A percentile compares a stretch with the other conserved stretches of the same genome.
These are phyloP conservation scores for Eucalyptus caleyi DNA, from an alignment of 345 rosid genomes.

Conservation along the genomic window DNA sequence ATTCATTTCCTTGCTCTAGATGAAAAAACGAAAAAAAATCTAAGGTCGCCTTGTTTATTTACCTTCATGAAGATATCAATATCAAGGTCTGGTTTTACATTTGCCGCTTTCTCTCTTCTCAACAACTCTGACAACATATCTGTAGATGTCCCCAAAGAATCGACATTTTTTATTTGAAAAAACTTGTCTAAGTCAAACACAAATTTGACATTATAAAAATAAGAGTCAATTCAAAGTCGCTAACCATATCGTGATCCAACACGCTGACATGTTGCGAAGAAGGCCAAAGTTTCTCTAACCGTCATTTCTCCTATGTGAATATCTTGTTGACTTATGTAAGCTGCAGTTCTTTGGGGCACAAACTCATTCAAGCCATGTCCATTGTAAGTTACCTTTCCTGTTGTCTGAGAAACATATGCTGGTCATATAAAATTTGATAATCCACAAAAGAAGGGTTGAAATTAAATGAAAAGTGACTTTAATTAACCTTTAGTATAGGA, in stretches of 20 bases:
- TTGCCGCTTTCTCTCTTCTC: slow-evolving; percentile 33
- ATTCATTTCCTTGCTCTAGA: background rate
- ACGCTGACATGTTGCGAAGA: slow-evolving; percentile 78
- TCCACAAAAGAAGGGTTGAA: background rate
- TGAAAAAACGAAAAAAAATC: background rate
- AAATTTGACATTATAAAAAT: background rate
- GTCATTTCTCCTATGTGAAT: slow-evolving; percentile 76
- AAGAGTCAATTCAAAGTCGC: background rate
- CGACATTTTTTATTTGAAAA: background rate
- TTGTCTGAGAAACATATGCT: background rate
- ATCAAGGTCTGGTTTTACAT: slow-evolving; percentile 25
- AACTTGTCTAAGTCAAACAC: background rate
- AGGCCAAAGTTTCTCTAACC: slow-evolving; percentile 78
- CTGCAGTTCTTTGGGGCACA: slow-evolving; percentile 34
- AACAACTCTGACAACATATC: slow-evolving; percentile 29
- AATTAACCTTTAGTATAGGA: background rate
- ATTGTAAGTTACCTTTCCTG: slow-evolving; percentile 36
- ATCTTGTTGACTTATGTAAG: slow-evolving; percentile 72
- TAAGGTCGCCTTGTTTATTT: background rate
- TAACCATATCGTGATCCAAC: slow-evolving; percentile 49
- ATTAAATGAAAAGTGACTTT: background rate
- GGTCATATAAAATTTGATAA: background rate
- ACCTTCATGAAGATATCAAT: slow-evolving; percentile 38
- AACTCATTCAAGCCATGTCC: slow-evolving; percentile 35
- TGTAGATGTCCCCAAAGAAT: background rate